Evolutionary conservation across 805 yeast species (phyloP).

Genomic region (Wickerhamiella hasegawae): DNA sequence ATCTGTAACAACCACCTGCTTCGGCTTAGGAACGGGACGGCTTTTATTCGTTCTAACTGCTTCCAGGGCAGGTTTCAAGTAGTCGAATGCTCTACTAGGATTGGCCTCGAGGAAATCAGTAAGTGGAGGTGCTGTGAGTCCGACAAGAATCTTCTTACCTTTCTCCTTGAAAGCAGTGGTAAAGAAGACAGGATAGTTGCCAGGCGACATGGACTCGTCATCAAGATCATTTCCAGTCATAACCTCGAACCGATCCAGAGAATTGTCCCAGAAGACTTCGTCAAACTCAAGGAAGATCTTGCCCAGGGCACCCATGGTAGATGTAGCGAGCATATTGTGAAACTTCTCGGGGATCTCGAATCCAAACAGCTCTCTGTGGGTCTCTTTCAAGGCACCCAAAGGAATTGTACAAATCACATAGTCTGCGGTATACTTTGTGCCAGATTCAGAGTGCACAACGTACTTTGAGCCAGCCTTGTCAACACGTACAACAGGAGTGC

Average conservation of each 20-base stretch:
- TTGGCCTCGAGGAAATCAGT: constrained; percentile 40
- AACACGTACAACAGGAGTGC: constrained; percentile 29
- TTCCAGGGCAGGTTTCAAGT: constrained; percentile 35
- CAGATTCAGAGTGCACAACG: neutral
- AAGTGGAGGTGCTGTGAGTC: constrained; percentile 59
- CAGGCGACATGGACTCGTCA: constrained; percentile 20
- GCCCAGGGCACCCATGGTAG: constrained; percentile 55
- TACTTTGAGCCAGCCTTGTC: constrained; percentile 15
- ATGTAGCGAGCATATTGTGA: constrained; percentile 27
- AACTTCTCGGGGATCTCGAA: constrained; percentile 34
- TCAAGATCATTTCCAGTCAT: constrained; percentile 23
- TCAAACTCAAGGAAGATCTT: constrained; percentile 58
- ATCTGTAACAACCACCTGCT: constrained; percentile 29
- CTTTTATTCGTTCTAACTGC: constrained; percentile 14
- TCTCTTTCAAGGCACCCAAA: constrained; percentile 44
- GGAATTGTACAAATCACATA: constrained; percentile 65
- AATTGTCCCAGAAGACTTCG: constrained; percentile 40
- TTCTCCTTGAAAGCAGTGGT: constrained; percentile 40
- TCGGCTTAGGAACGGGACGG: constrained; percentile 24
- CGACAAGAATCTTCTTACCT: constrained; percentile 35
- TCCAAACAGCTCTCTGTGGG: constrained; percentile 23
- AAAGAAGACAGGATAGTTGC: constrained; percentile 47
- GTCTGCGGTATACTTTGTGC: constrained; percentile 26
- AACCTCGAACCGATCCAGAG: constrained; percentile 31
- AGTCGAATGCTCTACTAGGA: constrained; percentile 40